These are phyloP conservation scores for Pythium aquatile DNA, from an alignment of 352 stramenopile species.

Conservation along the genomic window DNA sequence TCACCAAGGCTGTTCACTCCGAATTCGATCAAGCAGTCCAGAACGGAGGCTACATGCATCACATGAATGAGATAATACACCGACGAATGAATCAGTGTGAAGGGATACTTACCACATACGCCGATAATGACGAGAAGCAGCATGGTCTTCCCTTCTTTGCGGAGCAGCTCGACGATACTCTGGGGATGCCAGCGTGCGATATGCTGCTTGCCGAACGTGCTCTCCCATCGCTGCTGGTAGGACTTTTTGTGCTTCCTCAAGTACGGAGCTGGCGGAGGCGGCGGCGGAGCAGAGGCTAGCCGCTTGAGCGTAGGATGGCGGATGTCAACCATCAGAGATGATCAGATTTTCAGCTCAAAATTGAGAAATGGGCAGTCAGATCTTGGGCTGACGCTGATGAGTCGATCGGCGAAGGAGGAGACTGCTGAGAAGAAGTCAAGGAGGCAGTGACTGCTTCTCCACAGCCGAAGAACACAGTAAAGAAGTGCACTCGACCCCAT, in stretches of 20 bases:
- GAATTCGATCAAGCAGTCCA: constrained; percentile 50
- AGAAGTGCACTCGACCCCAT: too few species aligned
- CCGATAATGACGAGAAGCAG: constrained; percentile 52
- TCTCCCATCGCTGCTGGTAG: constrained; percentile 51
- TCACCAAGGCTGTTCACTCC: constrained; percentile 24
- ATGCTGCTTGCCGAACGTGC: constrained; percentile 34
- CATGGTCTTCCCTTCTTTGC: constrained; percentile 55
- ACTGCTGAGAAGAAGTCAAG: too few species aligned
- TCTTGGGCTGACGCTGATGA: too few species aligned
- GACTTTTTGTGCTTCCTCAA: constrained; percentile 34
- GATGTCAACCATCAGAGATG: not conserved
- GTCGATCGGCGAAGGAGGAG: too few species aligned
- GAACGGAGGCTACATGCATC: constrained; percentile 37
- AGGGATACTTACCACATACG: constrained; percentile 36
- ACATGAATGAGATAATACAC: not conserved
- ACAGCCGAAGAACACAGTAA: too few species aligned
- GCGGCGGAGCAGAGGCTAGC: constrained; percentile 12
- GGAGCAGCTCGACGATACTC: constrained; percentile 39
- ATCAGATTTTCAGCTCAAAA: too few species aligned
- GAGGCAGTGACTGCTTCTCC: too few species aligned
- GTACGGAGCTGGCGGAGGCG: constrained; percentile 10
- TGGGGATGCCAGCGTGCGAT: constrained; percentile 30
- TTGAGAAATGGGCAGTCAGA: too few species aligned
- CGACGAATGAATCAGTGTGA: not conserved
- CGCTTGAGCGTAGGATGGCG: constrained; percentile 12